Evolutionary conservation across 2,329 filamentous ascomycete genomes (phyloP).

Genomic region (Aspergillus caelatus): DNA sequence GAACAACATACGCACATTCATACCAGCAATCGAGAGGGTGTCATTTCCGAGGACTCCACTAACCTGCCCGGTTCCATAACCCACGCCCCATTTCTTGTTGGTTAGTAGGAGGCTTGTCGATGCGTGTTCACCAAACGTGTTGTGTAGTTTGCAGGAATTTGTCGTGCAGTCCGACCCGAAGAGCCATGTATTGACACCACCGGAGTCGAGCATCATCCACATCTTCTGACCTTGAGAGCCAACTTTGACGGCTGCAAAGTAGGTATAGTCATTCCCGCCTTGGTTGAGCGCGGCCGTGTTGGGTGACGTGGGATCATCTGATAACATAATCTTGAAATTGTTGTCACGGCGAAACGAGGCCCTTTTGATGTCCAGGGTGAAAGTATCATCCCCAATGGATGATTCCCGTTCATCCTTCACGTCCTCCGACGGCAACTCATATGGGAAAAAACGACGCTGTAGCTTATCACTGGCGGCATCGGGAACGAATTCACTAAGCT

Average conservation of each 20-base stretch:
- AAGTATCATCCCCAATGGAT: slow-evolving; percentile 17
- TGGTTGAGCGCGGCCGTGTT: slow-evolving; percentile 56
- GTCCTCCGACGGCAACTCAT: slow-evolving; percentile 22
- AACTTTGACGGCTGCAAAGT: slow-evolving; percentile 55
- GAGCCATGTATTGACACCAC: slow-evolving; percentile 74
- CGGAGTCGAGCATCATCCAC: slow-evolving; percentile 59
- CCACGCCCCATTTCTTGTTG: slow-evolving; percentile 62
- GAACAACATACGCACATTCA: slow-evolving; percentile 67
- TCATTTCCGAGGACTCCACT: slow-evolving; percentile 69
- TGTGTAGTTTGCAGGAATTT: slow-evolving; percentile 69
- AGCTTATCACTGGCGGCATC: slow-evolving; percentile 24
- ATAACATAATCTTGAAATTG: slow-evolving; percentile 48
- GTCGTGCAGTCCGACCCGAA: slow-evolving; percentile 72
- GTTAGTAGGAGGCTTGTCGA: slow-evolving; percentile 65
- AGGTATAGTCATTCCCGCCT: slow-evolving; percentile 58
- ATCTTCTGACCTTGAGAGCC: slow-evolving; percentile 55
- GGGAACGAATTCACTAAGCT: slow-evolving; percentile 20
- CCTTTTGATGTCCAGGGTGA: slow-evolving; percentile 43
- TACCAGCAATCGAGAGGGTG: slow-evolving; percentile 65
- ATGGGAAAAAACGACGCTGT: slow-evolving; percentile 38
- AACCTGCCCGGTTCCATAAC: slow-evolving; percentile 78
- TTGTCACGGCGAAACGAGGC: slow-evolving; percentile 50
- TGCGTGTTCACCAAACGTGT: slow-evolving; percentile 66
- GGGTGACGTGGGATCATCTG: slow-evolving; percentile 41
- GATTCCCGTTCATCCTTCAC: slow-evolving; percentile 24